Percentiles rank a stretch among this genome's conserved stretches.
phyloP scores from a whole-genome alignment of 2,329 filamentous ascomycete genomes.

The Stagonosporopsis vannaccii region DNA sequence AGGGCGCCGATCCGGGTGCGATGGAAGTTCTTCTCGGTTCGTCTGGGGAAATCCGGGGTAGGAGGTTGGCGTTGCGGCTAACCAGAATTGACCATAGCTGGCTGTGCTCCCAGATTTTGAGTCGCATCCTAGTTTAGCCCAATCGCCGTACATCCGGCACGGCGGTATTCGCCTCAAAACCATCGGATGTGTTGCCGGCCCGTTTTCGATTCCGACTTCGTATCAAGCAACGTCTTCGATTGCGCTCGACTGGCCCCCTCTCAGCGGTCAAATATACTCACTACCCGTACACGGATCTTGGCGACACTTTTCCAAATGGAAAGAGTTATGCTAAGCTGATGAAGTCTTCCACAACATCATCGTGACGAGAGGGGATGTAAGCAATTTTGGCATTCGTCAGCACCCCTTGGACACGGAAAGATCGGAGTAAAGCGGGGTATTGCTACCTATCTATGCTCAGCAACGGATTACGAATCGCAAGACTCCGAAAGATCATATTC shows the following conservation, averaged over 20 bases:
- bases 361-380: background rate
- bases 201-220: background rate
- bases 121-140: background rate
- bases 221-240: background rate
- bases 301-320: background rate
- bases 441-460: background rate
- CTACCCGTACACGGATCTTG: background rate
- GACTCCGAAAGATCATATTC: background rate
- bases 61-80: background rate
- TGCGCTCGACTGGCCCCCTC: background rate
- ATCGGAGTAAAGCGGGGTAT: background rate
- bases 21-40: background rate
- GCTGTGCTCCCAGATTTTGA: background rate
- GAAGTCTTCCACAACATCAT: background rate
- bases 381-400: slow-evolving; percentile 1
- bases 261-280: background rate
- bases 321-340: background rate
- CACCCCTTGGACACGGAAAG: background rate
- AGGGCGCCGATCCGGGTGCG: too few species aligned
- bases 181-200: background rate
- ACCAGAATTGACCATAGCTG: background rate
- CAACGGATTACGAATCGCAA: background rate
- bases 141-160: background rate
- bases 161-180: background rate
- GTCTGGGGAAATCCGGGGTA: background rate